These are phyloP conservation scores for Phialocephala subalpina DNA, from an alignment of 2,329 filamentous ascomycete genomes.

Conservation along the genomic window DNA sequence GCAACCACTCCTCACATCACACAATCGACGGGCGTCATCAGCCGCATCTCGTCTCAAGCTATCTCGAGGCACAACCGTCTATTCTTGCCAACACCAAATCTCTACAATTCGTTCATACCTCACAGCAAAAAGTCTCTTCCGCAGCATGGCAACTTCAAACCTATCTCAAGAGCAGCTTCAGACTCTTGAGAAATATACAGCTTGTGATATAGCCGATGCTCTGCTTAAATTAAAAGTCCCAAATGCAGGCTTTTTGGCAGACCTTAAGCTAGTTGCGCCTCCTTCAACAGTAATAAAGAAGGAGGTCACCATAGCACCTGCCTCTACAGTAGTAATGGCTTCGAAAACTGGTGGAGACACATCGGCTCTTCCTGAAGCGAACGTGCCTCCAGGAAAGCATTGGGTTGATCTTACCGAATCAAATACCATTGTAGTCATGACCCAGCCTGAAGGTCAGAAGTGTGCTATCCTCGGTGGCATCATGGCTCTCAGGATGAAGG, in stretches of 20 bases:
- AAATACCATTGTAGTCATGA: conserved; percentile 70
- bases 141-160: conserved; percentile 14
- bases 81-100: background rate
- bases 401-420: conserved; percentile 72
- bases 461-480: conserved; percentile 82
- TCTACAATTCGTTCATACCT: background rate
- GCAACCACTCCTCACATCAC: background rate
- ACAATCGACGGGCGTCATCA: background rate
- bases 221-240: conserved; percentile 74
- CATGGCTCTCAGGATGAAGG: conserved; percentile 74
- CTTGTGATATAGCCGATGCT: conserved; percentile 74
- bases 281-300: conserved; percentile 32
- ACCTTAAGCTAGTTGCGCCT: conserved; percentile 52
- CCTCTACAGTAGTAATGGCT: conserved; percentile 70
- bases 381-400: conserved; percentile 67
- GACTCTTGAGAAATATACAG: conserved; percentile 48
- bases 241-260: conserved; percentile 71
- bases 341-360: conserved; percentile 58
- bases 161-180: conserved; percentile 24
- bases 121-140: background rate
- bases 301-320: conserved; percentile 50
- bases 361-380: conserved; percentile 42
- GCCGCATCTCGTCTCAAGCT: background rate
- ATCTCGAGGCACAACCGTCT: background rate
- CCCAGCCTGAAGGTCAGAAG: conserved; percentile 69